Evolutionary conservation across 1,284 basidiomycete species (phyloP), one percentile per base, ranked within the genome.

Genomic region (Apiotrichum mycotoxinovorans): DNA sequence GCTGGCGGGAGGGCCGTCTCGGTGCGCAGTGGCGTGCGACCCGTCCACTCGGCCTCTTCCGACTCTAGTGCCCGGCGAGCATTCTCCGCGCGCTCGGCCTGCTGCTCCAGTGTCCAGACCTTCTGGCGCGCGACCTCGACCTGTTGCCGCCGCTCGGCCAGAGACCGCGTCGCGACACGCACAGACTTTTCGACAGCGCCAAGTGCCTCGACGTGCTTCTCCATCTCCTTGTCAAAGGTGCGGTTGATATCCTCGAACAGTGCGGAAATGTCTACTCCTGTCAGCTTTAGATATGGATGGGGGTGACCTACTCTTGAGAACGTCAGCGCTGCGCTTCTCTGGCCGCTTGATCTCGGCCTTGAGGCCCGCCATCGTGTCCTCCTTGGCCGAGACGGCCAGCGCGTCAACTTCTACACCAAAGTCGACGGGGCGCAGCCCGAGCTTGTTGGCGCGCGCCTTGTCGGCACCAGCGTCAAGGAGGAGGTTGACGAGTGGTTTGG

Each of bases 381-480:
- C 90, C 14, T 85, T 84, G 56, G 86, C 80, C 41, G 84, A 82
- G 23, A 86, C 83, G 55, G 70, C 41, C 56, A 79, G 65, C 23
- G 74, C 62, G 74, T 92, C 90, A 34, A 85, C 86, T 69, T 95
- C 91, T 4, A 97, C 84, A 20, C 93, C 93, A 72, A 93, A 99
- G 74, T 99, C 95, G 15, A 87, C 87, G 0, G 96, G 90, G 52
- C 89, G 83, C 65, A 99, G 79, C 4, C 95, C 95, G 27, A 99
- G 80, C 72, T 95, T 95, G 78, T 99, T 99, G n/a, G 88, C 83
- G 57, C 92, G 80, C 66, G 86, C 83, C 68, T 89, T 87, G 76
- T 97, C 94, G 2, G 95, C 96, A 10, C 93, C 93, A 9, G 93
- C 91, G 67, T 98, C 94, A 58, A 99, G 71, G 59, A 98, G 78